Evolutionary conservation across 495 filamentous ascomycete genomes (phyloP), one percentile per base, ranked within the genome.

Genomic region (Pyronema domesticum): DNA sequence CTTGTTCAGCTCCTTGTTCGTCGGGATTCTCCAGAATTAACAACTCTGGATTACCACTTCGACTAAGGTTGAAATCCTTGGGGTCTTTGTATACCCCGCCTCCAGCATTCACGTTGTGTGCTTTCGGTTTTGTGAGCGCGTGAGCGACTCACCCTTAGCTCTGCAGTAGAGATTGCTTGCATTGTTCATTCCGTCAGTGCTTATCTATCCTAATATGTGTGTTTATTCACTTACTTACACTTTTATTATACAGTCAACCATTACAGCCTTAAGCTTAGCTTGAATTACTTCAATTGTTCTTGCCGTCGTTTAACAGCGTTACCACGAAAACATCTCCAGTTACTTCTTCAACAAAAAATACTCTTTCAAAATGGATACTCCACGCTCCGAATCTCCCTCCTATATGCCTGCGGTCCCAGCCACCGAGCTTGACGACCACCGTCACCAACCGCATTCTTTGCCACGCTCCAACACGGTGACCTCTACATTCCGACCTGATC

Each of bases 371-470:
- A 71, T 74, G 59, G 79, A 82, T 56, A 75, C 79, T 49, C 76
- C 78, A 53, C 70, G 70, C 46, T 81, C 81, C 37, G 80, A 81
- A 42, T 62, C 62, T 19, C 62, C 63, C 7, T 37, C 39, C 6
- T 54, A 17, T 10, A 56, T 55, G 51, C 36, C 58, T 71, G 84
- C 81, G 65, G 86, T 84, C 44, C 86, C 89, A 2, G 84, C 87
- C 18, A 81, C 84, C 49, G 86, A 94, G 62, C 73, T 96, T 9
- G 91, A 98, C 66, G 91, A 96, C 64, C 88, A 96, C 70, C 85
- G 88, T 45, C 75, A 82, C 64, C 88, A 95, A 62, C 67, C 81
- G 36, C 68, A 80, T 23, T 78, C 84, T 35, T 68, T 81, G 69
- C 54, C 66, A 65, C n/a, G 66, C 58, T 57, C 68, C 7, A 62